These are phyloP conservation scores for Pholiota microspora DNA, from an alignment of 768 basidiomycete species.

Conservation along the genomic window DNA sequence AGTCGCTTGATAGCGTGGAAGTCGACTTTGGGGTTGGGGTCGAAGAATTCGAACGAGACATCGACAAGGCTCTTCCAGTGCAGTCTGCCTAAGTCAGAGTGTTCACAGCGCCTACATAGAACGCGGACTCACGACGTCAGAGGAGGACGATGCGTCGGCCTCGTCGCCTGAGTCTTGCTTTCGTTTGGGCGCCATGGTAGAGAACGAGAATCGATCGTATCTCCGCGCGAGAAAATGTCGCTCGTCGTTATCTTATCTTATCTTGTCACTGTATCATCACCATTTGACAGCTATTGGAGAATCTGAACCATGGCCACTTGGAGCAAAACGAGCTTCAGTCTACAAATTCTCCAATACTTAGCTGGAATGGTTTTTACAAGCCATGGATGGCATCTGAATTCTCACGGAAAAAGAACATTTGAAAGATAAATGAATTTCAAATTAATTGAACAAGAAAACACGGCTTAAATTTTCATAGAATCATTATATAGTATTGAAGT, in stretches of 20 bases:
- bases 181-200: slow-evolving; percentile 27
- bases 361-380: no score
- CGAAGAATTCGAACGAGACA: slow-evolving; percentile 94
- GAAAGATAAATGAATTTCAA: no score
- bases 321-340: no score
- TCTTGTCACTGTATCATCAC: slow-evolving; percentile 1
- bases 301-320: neutral
- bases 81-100: slow-evolving; percentile 7
- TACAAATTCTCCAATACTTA: no score
- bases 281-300: neutral
- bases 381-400: no score
- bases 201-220: slow-evolving; percentile 18
- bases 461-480: no score
- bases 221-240: slow-evolving; percentile 14
- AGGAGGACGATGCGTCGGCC: slow-evolving; percentile 22
- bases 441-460: no score
- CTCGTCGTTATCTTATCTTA: slow-evolving; percentile 13
- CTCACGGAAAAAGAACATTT: no score
- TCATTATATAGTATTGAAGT: no score
- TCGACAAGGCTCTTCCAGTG: slow-evolving; percentile 51
- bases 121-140: slow-evolving; percentile 21
- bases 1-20: slow-evolving; percentile 84
- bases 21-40: slow-evolving; percentile 77
- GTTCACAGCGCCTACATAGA: neutral
- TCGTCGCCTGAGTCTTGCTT: slow-evolving; percentile 25